phyloP scores from a whole-genome alignment of 352 stramenopile species.

The Phytophthora meadii region DNA sequence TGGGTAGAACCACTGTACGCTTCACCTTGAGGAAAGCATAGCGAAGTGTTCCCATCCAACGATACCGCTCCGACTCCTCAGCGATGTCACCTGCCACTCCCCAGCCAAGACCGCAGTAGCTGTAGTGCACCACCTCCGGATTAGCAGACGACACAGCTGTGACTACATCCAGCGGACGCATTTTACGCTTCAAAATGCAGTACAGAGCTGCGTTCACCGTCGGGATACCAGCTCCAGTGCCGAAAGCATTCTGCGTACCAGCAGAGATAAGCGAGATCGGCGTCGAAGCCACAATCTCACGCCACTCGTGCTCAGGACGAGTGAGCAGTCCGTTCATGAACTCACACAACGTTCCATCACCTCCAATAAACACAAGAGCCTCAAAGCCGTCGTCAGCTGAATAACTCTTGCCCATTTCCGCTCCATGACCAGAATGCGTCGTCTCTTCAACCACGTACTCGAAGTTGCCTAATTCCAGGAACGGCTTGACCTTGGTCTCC shows the following conservation, averaged over 20 bases:
- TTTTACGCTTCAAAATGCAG: conserved; percentile 88
- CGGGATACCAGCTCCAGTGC: conserved; percentile 71
- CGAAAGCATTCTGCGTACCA: conserved; percentile 86
- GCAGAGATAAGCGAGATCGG: conserved; percentile 85
- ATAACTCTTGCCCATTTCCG: conserved; percentile 80
- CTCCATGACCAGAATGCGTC: conserved; percentile 71
- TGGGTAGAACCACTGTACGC: conserved; percentile 60
- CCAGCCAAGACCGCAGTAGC: conserved; percentile 85
- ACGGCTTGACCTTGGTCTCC: conserved; percentile 76
- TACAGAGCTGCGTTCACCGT: conserved; percentile 73
- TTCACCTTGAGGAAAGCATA: conserved; percentile 86
- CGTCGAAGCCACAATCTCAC: conserved; percentile 80
- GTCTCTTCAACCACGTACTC: conserved; percentile 82
- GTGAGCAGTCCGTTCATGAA: conserved; percentile 85
- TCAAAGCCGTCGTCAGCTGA: conserved; percentile 80
- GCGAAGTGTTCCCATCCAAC: conserved; percentile 76
- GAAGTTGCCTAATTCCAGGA: conserved; percentile 81
- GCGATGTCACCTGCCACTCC: conserved; percentile 79
- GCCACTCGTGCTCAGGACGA: conserved; percentile 80
- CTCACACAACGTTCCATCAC: conserved; percentile 79
- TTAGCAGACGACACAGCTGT: conserved; percentile 67
- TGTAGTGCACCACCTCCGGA: conserved; percentile 75
- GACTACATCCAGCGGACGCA: conserved; percentile 80
- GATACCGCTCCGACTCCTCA: conserved; percentile 79
- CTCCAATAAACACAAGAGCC: conserved; percentile 80